Evolutionary conservation across 257 asterid genomes (phyloP).

Genomic region (Striga asiatica): DNA sequence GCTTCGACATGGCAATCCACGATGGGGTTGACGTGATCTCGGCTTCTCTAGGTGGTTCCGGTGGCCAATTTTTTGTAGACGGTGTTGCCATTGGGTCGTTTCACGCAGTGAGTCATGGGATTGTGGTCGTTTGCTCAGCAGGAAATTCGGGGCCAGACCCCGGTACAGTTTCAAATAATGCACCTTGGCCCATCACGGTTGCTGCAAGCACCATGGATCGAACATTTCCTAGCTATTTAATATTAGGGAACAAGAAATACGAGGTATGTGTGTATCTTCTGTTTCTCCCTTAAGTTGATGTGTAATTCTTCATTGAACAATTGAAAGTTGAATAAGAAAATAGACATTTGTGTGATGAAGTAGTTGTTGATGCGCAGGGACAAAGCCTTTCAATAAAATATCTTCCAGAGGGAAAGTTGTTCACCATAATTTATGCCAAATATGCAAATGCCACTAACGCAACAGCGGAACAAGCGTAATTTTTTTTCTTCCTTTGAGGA

Average conservation of each 20-base stretch:
- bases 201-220: too few species aligned
- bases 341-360: too few species aligned
- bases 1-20: constrained; percentile 65
- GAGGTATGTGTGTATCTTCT: constrained; percentile 21
- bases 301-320: neutral
- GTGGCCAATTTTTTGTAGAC: constrained; percentile 46
- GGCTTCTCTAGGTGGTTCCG: constrained; percentile 76
- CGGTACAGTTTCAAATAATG: constrained; percentile 55
- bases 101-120: constrained; percentile 71
- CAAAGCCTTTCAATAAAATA: too few species aligned
- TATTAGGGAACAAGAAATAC: constrained; percentile 42
- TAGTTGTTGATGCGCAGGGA: too few species aligned
- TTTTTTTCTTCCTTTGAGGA: too few species aligned
- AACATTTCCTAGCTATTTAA: constrained; percentile 47
- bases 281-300: neutral
- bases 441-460: too few species aligned
- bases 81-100: constrained; percentile 83
- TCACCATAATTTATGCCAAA: too few species aligned
- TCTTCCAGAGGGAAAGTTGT: too few species aligned
- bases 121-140: constrained; percentile 74
- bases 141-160: constrained; percentile 76
- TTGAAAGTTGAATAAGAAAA: neutral
- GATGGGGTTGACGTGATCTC: constrained; percentile 91
- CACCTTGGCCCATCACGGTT: constrained; percentile 87
- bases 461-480: too few species aligned